Percentiles rank a stretch among this genome's conserved stretches.
Evolutionary conservation across 73 alveolate species (phyloP).

Genomic region (Durusdinium trenchii): DNA sequence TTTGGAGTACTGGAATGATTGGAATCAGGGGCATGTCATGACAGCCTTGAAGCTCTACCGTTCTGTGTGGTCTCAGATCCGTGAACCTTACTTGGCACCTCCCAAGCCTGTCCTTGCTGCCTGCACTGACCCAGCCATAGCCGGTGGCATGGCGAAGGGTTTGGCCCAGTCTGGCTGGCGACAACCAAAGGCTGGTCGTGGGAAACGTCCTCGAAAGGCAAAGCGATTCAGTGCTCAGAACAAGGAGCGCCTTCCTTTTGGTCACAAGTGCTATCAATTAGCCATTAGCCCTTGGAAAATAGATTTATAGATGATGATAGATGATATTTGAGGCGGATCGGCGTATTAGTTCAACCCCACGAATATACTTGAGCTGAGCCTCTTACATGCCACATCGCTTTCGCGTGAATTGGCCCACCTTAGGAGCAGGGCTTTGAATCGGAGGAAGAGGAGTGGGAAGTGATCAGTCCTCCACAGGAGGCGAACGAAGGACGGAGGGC

Average conservation of each 20-base stretch:
- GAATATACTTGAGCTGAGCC: too few species aligned
- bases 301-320: too few species aligned
- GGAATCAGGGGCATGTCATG: constrained; percentile 33
- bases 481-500: neutral
- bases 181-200: neutral
- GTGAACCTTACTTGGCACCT: constrained; percentile 17
- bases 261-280: neutral
- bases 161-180: neutral
- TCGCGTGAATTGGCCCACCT: too few species aligned
- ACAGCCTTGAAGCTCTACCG: constrained; percentile 10
- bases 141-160: constrained; percentile 54
- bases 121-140: constrained; percentile 24
- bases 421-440: neutral
- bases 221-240: neutral
- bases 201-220: neutral
- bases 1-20: constrained; percentile 10
- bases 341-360: too few species aligned
- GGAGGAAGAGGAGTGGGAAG: neutral
- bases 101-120: constrained; percentile 1
- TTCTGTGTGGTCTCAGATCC: neutral
- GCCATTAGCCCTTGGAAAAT: neutral
- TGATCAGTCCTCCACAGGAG: neutral
- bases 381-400: too few species aligned
- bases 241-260: neutral
- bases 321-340: too few species aligned